Evolutionary conservation across 306 rosid genomes (phyloP), one percentile per base, ranked within the genome.

Genomic region (Chamaecrista fasciculata): DNA sequence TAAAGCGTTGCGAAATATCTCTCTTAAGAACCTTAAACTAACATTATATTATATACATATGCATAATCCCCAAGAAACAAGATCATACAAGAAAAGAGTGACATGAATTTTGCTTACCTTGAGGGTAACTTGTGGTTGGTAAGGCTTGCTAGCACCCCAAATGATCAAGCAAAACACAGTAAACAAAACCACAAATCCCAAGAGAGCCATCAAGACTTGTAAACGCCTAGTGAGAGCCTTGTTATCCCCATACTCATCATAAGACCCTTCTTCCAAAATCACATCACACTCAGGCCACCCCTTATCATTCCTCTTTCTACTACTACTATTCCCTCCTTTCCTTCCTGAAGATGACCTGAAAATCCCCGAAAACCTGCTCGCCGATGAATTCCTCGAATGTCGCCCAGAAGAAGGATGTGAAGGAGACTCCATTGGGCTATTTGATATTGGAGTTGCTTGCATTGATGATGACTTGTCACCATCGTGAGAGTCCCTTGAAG

Each of bases 281-380:
- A 90, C 97, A 21, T 81, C 82, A 78, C 97, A 90, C 81, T 90
- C 95, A 12, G 97, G 98, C 96, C 98, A 94, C 6, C 96, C 97
- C 76, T 94, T 90, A 56, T 94, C 97, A 61, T 85, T 89, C 66
- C 90, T 86, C 65, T 86, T 90, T 62, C 87, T 50, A 18, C 81
- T 11, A 3, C 42, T 19, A 4, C 31, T 51, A 4, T 31, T 51
- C 2, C 24, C 26, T 21, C 86, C 87, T 80, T 94, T 94, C 53
- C 97, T 81, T 10, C 95, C 95, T 0, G 97, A 94, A 55, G 95
- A 90, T 0, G 97, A 88, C 81, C 96, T 79, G 79, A 94, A 94
- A 50, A 94, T 85, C 62, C 98, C 98, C 0, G 97, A 94, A 46
- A 94, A 90, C 15, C 91, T 75, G 79, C 96, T 94, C 4, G 83